Base-by-base conservation (phyloP, 164 flowering plant genomes). In the Vitis rupestris region DNA sequence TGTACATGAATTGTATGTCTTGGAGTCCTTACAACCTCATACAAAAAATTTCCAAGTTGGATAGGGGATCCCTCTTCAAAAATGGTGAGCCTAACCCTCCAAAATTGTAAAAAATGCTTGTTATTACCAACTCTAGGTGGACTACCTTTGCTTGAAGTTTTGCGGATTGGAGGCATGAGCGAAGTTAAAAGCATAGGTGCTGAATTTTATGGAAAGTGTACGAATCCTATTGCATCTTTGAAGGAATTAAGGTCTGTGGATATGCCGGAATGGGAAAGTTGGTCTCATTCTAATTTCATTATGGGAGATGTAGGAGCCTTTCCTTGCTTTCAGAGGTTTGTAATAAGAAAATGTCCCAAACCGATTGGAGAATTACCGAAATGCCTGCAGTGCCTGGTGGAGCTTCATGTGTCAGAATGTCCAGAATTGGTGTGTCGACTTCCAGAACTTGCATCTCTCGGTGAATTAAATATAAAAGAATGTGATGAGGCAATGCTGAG, bases 41-140 rank as follows among this genome's bases (percentile, higher is more conserved):
- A 10, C 11, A 13, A 69, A 31, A 57, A 16, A 7, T 69, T 76
- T 61, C 64, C 80, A 60, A 31, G 14, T 44, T 73, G 76, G 80
- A n/a, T 76, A 5, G 72, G 60, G 14, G 64, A 53, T 49, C 30
- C 55, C 54, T 64, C 61, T 3, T 52, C 59, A 7, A 57, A 62
- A 19, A 15, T 76, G 13, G 67, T n/a, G 3, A 4, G 0, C 27
- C 16, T 72, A 1, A 27, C 10, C 0, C 54, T 76, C 9, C 0
- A 14, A 3, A 2, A 16, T 19, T 78, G 78, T n/a, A 50, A 4
- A n/a, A 54, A 68, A 11, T 71, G 75, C 50, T 7, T 1, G 19
- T 56, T 23, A 6, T 27, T 74, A 10, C 73, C 77, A 11, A 27
- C 73, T 2, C 66, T 74, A 10, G 77, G 77, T 31, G 69, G 29